Evolutionary conservation across 129 eudicot genomes (phyloP).

Genomic region (Flaveria sonorensis): DNA sequence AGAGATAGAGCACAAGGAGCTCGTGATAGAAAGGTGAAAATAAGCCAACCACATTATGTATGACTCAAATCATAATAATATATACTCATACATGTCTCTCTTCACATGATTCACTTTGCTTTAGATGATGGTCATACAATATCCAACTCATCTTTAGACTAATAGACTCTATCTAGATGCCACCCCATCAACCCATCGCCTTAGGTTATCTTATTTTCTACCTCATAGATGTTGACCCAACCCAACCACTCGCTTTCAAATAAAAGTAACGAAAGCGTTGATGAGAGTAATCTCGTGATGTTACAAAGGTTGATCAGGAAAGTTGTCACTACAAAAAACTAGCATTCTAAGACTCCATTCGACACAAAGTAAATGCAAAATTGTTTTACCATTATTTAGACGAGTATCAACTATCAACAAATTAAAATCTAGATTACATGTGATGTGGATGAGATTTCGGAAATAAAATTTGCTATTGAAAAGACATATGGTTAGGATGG

Average conservation of each 20-base stretch:
- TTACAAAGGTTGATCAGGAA: not conserved
- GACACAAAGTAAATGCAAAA: too few species aligned
- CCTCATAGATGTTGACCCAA: not conserved
- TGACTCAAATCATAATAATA: constrained; percentile 13
- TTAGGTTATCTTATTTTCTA: constrained; percentile 6
- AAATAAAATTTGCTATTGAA: too few species aligned
- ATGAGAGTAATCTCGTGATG: constrained; percentile 5
- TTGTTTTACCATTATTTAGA: too few species aligned
- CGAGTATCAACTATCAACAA: too few species aligned
- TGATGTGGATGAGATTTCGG: too few species aligned
- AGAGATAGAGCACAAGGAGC: constrained; percentile 27
- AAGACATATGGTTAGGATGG: too few species aligned
- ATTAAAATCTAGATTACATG: too few species aligned
- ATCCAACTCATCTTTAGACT: constrained; percentile 19
- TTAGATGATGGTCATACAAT: constrained; percentile 4
- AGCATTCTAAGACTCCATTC: too few species aligned
- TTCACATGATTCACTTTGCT: constrained; percentile 39
- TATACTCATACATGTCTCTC: not conserved
- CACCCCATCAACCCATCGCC: not conserved
- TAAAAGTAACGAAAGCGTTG: constrained; percentile 7
- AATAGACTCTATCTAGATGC: constrained; percentile 6
- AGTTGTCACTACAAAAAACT: too few species aligned
- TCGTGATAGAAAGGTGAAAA: constrained; percentile 32
- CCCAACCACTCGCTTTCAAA: constrained; percentile 12
- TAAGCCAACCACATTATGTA: constrained; percentile 20